Conservation (phyloP, 2,329 filamentous ascomycete genomes). For the Malbranchea cinnamomea region DNA sequence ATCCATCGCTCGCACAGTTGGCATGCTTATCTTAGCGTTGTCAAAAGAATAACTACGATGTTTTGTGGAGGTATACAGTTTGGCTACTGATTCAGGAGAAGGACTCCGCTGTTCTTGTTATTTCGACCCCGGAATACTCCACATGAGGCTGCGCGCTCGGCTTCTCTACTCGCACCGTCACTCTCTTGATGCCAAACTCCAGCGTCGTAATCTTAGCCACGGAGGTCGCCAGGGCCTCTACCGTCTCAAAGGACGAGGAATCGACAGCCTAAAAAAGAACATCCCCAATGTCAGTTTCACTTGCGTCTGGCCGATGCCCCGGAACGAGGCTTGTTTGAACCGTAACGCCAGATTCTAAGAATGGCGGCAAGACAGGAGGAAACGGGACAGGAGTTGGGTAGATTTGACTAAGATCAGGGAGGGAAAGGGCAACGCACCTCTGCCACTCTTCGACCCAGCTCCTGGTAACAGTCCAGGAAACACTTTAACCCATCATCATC, state of each 20-base stretch:
- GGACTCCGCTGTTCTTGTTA: conserved; percentile 31
- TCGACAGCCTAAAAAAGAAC: conserved; percentile 26
- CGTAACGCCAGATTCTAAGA: conserved; percentile 6
- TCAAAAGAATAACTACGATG: no score
- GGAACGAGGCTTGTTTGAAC: no score
- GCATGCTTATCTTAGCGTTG: no score
- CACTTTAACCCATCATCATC: conserved; percentile 15
- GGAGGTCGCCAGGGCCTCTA: conserved; percentile 36
- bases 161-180: conserved; percentile 35
- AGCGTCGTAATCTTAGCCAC: conserved; percentile 32
- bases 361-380: no score
- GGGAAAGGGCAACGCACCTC: conserved; percentile 18
- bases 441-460: conserved; percentile 23
- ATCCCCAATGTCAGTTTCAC: conserved; percentile 6
- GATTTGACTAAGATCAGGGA: conserved; percentile 4
- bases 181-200: conserved; percentile 29
- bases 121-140: conserved; percentile 33
- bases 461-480: conserved; percentile 24
- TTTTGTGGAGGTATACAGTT: no score
- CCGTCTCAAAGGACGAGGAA: conserved; percentile 33
- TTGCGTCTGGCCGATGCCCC: no score
- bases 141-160: conserved; percentile 37
- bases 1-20: no score
- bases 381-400: conserved; percentile 1
- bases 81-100: no score